These are phyloP conservation scores for Sclerotinia spermophila DNA, from an alignment of 2,329 filamentous ascomycete genomes.

Conservation along the genomic window DNA sequence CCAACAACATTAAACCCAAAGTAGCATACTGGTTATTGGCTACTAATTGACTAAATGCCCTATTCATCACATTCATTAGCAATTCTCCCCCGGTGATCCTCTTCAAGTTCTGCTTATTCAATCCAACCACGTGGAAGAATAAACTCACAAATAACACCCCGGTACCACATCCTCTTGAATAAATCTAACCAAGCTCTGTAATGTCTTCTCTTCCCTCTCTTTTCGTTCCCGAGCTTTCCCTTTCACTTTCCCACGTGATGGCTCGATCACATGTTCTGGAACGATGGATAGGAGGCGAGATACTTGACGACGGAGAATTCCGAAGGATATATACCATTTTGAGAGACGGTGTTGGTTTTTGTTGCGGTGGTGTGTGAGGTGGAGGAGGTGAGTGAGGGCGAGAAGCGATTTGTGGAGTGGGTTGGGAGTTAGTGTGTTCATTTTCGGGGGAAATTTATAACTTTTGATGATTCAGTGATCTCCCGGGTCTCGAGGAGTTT, in stretches of 20 bases:
- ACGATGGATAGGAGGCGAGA: constrained; percentile 46
- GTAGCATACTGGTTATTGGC: constrained; percentile 70
- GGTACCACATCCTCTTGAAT: constrained; percentile 42
- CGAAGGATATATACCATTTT: constrained; percentile 77
- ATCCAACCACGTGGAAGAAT: constrained; percentile 37
- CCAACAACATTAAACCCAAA: constrained; percentile 66
- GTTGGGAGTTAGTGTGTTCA: constrained; percentile 1
- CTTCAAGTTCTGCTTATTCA: neutral
- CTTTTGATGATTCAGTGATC: neutral
- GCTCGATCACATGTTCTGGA: constrained; percentile 13
- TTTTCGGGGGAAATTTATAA: neutral
- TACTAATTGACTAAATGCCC: constrained; percentile 64
- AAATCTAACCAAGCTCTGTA: constrained; percentile 38
- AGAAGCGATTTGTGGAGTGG: constrained; percentile 17
- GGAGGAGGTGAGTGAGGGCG: constrained; percentile 54
- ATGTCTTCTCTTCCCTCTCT: constrained; percentile 27
- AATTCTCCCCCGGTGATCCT: neutral
- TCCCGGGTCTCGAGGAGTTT: neutral
- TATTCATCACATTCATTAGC: constrained; percentile 41
- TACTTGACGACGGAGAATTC: constrained; percentile 65
- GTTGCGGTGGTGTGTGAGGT: constrained; percentile 76
- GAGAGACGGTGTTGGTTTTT: constrained; percentile 82
- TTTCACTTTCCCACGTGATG: constrained; percentile 15
- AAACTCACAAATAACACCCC: constrained; percentile 45
- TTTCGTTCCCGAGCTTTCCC: constrained; percentile 30